phyloP scores from a whole-genome alignment of 1,284 basidiomycete species.

The Apiotrichum siamense region DNA sequence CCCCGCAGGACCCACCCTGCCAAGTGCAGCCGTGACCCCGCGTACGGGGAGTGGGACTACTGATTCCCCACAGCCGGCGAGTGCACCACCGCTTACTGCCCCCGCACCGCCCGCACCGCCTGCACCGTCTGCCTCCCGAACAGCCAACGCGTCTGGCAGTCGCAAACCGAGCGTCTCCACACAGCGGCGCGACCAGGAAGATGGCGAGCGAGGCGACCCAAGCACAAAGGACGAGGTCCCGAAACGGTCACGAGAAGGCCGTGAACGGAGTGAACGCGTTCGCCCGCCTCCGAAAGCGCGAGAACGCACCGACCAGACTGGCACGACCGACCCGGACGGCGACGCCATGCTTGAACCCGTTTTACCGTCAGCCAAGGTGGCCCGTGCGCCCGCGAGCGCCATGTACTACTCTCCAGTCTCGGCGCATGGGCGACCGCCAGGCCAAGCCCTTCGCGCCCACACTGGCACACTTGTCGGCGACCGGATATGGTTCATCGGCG shows the following conservation, averaged over 20 bases:
- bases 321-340: background rate
- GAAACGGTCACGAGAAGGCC: slow-evolving; percentile 2
- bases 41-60: background rate
- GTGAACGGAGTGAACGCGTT: background rate
- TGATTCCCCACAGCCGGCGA: background rate
- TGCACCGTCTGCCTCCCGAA: background rate
- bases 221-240: slow-evolving; percentile 6
- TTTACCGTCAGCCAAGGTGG: slow-evolving; percentile 21
- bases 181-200: slow-evolving; percentile 8
- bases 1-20: background rate
- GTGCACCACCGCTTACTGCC: background rate
- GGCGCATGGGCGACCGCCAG: slow-evolving; percentile 67
- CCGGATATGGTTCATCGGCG: slow-evolving; percentile 79
- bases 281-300: slow-evolving; percentile 16
- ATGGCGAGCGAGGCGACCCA: slow-evolving; percentile 1
- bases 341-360: slow-evolving; percentile 13
- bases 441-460: slow-evolving; percentile 72
- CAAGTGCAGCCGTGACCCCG: no score
- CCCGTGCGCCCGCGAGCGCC: slow-evolving; percentile 33
- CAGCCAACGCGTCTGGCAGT: slow-evolving; percentile 5
- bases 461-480: slow-evolving; percentile 76
- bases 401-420: slow-evolving; percentile 87
- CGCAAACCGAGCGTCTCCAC: slow-evolving; percentile 4
- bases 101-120: background rate
- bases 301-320: slow-evolving; percentile 9